These are phyloP conservation scores for Phytophthora podocarpi DNA, from an alignment of 352 stramenopile genomes.

Conservation along the genomic window DNA sequence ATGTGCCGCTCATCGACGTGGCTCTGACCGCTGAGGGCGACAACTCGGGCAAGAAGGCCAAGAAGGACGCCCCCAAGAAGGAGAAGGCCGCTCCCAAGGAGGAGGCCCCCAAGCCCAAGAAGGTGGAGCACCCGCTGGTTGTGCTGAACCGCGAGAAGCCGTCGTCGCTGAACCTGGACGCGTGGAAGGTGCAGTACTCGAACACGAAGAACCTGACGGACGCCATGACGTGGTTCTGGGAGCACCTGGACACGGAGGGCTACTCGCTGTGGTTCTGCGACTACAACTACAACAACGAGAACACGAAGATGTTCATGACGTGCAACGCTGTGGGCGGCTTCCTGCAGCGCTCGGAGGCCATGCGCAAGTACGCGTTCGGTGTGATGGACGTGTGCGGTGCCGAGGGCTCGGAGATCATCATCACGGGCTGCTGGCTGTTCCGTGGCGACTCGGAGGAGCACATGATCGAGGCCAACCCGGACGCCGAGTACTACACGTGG, in stretches of 20 bases:
- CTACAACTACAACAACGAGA: conserved; percentile 96
- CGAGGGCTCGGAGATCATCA: conserved; percentile 77
- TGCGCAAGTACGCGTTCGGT: conserved; percentile 94
- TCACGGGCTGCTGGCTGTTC: conserved; percentile 92
- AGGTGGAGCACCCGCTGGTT: conserved; percentile 86
- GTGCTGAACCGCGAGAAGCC: conserved; percentile 88
- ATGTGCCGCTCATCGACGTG: conserved; percentile 86
- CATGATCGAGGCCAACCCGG: conserved; percentile 91
- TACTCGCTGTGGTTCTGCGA: conserved; percentile 92
- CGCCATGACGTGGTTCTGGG: conserved; percentile 93
- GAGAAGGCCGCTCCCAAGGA: conserved; percentile 45
- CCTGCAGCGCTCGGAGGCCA: conserved; percentile 91
- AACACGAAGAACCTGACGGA: conserved; percentile 86
- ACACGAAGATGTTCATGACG: conserved; percentile 94
- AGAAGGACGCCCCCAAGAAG: conserved; percentile 50
- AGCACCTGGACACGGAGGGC: conserved; percentile 86
- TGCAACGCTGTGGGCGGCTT: conserved; percentile 93
- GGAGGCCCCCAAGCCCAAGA: conserved; percentile 68
- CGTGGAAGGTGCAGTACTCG: conserved; percentile 94
- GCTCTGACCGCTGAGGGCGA: conserved; percentile 70
- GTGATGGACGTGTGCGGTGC: conserved; percentile 81
- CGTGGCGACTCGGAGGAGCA: conserved; percentile 87
- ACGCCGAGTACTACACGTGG: conserved; percentile 95
- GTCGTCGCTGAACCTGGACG: conserved; percentile 82
- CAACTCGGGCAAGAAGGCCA: conserved; percentile 41